phyloP scores from a whole-genome alignment of 2,329 filamentous ascomycete genomes.

The Colletotrichum neosansevieriae region DNA sequence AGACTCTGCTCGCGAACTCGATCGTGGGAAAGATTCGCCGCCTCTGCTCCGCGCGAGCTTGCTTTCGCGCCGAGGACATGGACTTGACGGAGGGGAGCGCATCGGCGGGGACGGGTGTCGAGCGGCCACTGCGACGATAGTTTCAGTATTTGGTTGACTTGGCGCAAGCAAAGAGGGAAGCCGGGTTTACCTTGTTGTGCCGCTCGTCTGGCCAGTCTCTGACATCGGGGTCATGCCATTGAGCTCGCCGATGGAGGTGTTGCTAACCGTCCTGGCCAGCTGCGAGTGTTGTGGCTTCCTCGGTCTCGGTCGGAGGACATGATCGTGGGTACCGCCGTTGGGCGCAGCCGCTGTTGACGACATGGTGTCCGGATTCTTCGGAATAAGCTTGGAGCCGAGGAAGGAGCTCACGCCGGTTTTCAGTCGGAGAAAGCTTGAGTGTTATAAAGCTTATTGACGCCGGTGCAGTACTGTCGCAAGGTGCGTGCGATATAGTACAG shows the following conservation, averaged over 20 bases:
- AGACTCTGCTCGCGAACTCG: constrained; percentile 89
- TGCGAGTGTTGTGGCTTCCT: constrained; percentile 63
- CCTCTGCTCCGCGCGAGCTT: constrained; percentile 83
- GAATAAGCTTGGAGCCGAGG: background rate
- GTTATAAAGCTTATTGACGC: constrained; percentile 6
- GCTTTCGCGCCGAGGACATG: constrained; percentile 85
- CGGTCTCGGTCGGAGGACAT: constrained; percentile 62
- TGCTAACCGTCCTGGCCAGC: constrained; percentile 39
- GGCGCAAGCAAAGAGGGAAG: background rate
- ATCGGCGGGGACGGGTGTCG: constrained; percentile 87
- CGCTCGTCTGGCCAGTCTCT: constrained; percentile 37
- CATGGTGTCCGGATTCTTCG: constrained; percentile 17
- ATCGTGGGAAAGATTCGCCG: constrained; percentile 92
- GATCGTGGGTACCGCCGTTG: constrained; percentile 48
- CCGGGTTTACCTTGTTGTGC: constrained; percentile 32
- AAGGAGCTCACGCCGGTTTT: background rate
- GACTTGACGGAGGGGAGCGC: constrained; percentile 93
- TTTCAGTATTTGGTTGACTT: constrained; percentile 3
- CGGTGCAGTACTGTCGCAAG: background rate
- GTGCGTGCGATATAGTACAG: background rate
- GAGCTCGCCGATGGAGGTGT: constrained; percentile 35
- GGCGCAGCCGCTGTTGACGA: constrained; percentile 31
- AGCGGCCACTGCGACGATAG: constrained; percentile 72
- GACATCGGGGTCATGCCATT: constrained; percentile 28
- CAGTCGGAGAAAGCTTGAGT: background rate